These are phyloP conservation scores for Nitzschia inconspicua DNA, from an alignment of 108 stramenopile species.

Conservation along the genomic window DNA sequence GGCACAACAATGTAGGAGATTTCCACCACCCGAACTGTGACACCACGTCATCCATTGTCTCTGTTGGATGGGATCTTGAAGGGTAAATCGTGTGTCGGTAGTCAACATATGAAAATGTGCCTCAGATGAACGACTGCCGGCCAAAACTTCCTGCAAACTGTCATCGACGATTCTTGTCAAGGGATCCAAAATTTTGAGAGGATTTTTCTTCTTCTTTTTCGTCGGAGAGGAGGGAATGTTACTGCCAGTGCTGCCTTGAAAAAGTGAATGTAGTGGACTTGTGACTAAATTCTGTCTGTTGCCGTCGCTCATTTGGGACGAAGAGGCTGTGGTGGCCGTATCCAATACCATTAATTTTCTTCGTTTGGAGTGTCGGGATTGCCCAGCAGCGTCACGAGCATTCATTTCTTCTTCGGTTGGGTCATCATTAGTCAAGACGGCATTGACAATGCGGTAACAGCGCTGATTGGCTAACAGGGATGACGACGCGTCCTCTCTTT, in stretches of 20 bases:
- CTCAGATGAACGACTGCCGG: constrained; percentile 9
- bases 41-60: constrained; percentile 29
- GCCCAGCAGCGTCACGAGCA: neutral
- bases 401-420: neutral
- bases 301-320: neutral
- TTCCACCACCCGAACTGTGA: constrained; percentile 22
- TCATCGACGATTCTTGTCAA: constrained; percentile 41
- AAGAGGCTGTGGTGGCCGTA: neutral
- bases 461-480: no score
- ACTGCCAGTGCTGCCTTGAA: neutral
- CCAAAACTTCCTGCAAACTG: constrained; percentile 28
- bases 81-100: constrained; percentile 19
- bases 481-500: neutral
- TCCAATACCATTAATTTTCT: constrained; percentile 22
- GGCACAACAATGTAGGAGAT: constrained; percentile 42
- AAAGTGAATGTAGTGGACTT: neutral
- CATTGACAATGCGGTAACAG: constrained; percentile 30
- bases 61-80: neutral
- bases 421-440: constrained; percentile 9
- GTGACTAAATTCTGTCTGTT: neutral
- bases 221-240: neutral
- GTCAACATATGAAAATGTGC: constrained; percentile 33
- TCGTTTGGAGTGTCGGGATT: constrained; percentile 15
- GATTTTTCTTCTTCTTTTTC: neutral
- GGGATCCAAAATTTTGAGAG: constrained; percentile 36